phyloP scores from a whole-genome alignment of 2,329 filamentous ascomycete species.

The Diaporthe ilicicola region DNA sequence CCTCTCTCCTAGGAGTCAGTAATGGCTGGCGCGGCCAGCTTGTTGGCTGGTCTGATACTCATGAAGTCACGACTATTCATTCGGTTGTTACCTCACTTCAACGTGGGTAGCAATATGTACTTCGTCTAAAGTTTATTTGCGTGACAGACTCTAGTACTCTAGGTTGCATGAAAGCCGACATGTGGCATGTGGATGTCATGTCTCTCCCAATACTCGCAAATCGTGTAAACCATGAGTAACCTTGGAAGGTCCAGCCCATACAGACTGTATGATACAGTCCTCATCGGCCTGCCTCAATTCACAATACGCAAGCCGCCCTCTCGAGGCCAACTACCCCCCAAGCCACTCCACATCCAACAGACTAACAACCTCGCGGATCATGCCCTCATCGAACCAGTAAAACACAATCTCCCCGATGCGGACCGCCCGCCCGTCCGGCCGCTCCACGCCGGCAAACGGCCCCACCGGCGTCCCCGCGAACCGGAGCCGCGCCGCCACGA shows the following conservation, averaged over 20 bases:
- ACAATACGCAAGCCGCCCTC: neutral
- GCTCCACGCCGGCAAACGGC: slow-evolving; percentile 40
- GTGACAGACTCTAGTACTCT: no score
- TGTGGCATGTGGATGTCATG: no score
- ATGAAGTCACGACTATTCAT: slow-evolving; percentile 11
- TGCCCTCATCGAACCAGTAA: slow-evolving; percentile 45
- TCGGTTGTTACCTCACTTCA: neutral
- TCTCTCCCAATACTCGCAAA: no score
- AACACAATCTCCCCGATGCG: slow-evolving; percentile 45
- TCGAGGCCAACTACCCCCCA: neutral
- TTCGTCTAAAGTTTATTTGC: neutral
- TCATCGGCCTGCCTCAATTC: neutral
- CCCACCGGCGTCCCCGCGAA: slow-evolving; percentile 43
- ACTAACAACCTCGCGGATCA: slow-evolving; percentile 45
- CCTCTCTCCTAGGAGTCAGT: neutral
- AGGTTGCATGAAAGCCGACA: neutral
- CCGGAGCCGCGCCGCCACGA: slow-evolving; percentile 43
- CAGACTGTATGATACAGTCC: no score
- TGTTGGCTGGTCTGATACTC: neutral
- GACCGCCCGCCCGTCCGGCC: slow-evolving; percentile 40
- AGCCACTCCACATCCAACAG: slow-evolving; percentile 41
- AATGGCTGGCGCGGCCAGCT: neutral
- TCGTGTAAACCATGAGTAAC: no score
- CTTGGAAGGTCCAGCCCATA: no score
- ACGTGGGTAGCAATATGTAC: neutral